These are phyloP conservation scores for Penicillium robsamsonii DNA, from an alignment of 495 filamentous ascomycete species.

Conservation along the genomic window DNA sequence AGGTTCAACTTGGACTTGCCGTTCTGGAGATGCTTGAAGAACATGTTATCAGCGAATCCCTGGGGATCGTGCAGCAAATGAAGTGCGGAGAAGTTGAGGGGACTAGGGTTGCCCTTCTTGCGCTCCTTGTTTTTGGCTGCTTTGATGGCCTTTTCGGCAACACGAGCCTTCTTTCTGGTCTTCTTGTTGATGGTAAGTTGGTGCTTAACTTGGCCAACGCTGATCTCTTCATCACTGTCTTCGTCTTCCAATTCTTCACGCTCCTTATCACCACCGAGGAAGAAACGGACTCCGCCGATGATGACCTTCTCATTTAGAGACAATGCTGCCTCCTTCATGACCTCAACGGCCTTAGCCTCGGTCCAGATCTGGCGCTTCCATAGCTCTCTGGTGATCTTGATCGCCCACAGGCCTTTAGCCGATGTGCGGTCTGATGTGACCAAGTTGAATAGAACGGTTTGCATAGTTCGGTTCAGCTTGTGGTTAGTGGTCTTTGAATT, in stretches of 20 bases:
- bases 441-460: conserved; percentile 88
- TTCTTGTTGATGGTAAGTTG: conserved; percentile 93
- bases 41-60: conserved; percentile 86
- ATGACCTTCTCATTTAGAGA: conserved; percentile 88
- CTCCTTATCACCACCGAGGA: conserved; percentile 92
- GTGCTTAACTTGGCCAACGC: conserved; percentile 79
- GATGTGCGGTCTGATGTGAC: conserved; percentile 80
- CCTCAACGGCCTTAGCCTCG: conserved; percentile 81
- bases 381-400: conserved; percentile 81
- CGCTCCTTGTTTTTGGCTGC: conserved; percentile 75
- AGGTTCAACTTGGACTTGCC: conserved; percentile 80
- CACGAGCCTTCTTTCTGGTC: conserved; percentile 77
- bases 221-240: conserved; percentile 76
- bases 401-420: conserved; percentile 88
- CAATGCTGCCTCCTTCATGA: conserved; percentile 88
- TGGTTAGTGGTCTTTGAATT: conserved; percentile 88
- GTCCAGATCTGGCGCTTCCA: conserved; percentile 90
- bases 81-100: conserved; percentile 96
- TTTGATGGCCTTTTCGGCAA: conserved; percentile 73
- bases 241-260: conserved; percentile 89
- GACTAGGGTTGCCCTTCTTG: conserved; percentile 82
- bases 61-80: conserved; percentile 95
- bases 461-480: conserved; percentile 85
- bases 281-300: conserved; percentile 83
- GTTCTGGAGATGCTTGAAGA: conserved; percentile 86